Conservation (phyloP, 75 land plant species). For the Larix kaempferi region DNA sequence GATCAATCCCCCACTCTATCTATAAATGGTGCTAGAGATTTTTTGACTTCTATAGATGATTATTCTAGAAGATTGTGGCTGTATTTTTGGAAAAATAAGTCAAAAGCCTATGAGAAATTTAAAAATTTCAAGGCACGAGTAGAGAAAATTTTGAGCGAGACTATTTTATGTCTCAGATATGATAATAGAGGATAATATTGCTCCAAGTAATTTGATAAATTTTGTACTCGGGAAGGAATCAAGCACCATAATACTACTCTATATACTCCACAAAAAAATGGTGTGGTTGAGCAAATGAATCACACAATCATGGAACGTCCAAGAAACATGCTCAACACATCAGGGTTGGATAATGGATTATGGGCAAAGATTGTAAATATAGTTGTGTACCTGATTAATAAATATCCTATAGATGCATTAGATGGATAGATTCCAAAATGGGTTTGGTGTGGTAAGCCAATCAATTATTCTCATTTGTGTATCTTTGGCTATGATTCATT, state of each 20-base stretch:
- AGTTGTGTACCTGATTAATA: neutral
- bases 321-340: neutral
- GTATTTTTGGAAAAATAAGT: neutral
- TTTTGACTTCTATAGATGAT: neutral
- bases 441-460: neutral
- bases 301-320: neutral
- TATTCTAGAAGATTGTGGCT: neutral
- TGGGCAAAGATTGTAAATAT: neutral
- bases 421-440: neutral
- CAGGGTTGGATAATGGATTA: neutral
- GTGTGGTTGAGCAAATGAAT: neutral
- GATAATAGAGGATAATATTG: neutral
- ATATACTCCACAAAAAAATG: neutral
- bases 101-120: neutral
- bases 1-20: neutral
- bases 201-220: neutral
- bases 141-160: neutral
- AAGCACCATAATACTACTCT: neutral
- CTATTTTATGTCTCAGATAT: neutral
- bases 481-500: neutral
- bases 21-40: neutral
- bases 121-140: neutral
- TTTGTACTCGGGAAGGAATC: neutral
- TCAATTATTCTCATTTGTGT: neutral
- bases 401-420: neutral